phyloP scores from a whole-genome alignment of 2,329 filamentous ascomycete genomes.

The Pseudogymnoascus sp. region DNA sequence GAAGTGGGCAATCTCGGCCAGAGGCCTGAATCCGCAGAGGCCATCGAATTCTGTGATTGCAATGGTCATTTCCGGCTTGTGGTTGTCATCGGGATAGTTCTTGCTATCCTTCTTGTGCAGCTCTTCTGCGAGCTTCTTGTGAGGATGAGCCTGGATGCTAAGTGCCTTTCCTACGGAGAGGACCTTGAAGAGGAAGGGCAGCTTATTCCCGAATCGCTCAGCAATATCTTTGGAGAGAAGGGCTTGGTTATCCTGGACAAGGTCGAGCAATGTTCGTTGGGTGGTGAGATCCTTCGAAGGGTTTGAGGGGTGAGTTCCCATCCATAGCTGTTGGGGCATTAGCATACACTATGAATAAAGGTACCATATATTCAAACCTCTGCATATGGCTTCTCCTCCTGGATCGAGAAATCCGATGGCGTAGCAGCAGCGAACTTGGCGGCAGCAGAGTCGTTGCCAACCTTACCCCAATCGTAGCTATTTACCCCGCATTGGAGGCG shows the following conservation, averaged over 20 bases:
- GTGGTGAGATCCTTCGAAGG: constrained; percentile 84
- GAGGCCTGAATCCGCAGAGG: constrained; percentile 86
- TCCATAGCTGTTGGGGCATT: constrained; percentile 66
- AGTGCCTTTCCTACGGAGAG: constrained; percentile 92
- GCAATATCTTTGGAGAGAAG: constrained; percentile 68
- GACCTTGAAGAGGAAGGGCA: constrained; percentile 97
- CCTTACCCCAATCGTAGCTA: constrained; percentile 98
- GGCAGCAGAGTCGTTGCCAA: constrained; percentile 77
- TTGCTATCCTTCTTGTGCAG: constrained; percentile 78
- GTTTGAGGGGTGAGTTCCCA: constrained; percentile 95
- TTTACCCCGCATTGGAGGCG: constrained; percentile 88
- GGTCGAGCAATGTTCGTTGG: constrained; percentile 74
- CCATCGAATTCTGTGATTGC: constrained; percentile 95
- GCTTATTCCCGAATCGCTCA: constrained; percentile 67
- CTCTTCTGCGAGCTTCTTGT: constrained; percentile 87
- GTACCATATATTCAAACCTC: constrained; percentile 59
- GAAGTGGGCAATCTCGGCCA: constrained; percentile 81
- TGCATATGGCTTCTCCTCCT: constrained; percentile 85
- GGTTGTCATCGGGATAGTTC: constrained; percentile 98
- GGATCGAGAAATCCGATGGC: constrained; percentile 65
- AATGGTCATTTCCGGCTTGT: constrained; percentile 99
- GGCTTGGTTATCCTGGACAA: constrained; percentile 78
- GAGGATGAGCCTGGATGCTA: constrained; percentile 93
- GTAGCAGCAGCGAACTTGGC: constrained; percentile 86
- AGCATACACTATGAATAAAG: constrained; percentile 39